Evolutionary conservation across 2,329 filamentous ascomycete species (phyloP).

Genomic region (Rhytidhysteron rufulum): DNA sequence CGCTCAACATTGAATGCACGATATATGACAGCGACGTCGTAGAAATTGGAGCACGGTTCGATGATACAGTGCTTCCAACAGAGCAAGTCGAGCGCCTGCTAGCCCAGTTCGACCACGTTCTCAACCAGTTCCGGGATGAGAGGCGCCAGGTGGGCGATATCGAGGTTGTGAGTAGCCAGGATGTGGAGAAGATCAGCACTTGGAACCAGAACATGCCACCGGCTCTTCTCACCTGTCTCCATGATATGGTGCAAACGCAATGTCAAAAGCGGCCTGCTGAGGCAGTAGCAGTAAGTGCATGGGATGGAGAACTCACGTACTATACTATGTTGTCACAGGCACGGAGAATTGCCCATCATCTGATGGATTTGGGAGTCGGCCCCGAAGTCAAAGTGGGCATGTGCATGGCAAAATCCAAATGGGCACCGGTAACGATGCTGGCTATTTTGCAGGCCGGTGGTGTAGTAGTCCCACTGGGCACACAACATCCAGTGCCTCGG

Average conservation of each 20-base stretch:
- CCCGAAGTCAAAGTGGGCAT: conserved; percentile 10
- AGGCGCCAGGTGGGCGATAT: background rate
- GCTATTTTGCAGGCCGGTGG: conserved; percentile 20
- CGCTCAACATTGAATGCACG: conserved; percentile 13
- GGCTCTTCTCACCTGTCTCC: background rate
- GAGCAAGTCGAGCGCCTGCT: conserved; percentile 7
- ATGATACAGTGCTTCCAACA: conserved; percentile 8
- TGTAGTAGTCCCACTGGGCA: conserved; percentile 19
- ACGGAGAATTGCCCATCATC: conserved; percentile 1
- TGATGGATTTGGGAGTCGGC: conserved; percentile 5
- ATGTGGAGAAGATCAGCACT: background rate
- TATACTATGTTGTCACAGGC: conserved; percentile 3
- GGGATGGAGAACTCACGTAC: conserved; percentile 9
- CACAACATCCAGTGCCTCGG: background rate
- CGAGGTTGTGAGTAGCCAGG: background rate
- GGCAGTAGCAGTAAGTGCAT: background rate
- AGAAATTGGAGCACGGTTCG: conserved; percentile 10
- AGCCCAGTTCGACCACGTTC: conserved; percentile 11
- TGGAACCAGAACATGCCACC: background rate
- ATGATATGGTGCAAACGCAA: background rate
- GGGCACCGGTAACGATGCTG: conserved; percentile 9
- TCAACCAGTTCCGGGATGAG: conserved; percentile 9
- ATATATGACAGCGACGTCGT: conserved; percentile 11
- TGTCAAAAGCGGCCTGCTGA: background rate
- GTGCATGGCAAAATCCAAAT: conserved; percentile 19